These are phyloP conservation scores for Niebla homalea DNA, from an alignment of 495 filamentous ascomycete species.

Conservation along the genomic window DNA sequence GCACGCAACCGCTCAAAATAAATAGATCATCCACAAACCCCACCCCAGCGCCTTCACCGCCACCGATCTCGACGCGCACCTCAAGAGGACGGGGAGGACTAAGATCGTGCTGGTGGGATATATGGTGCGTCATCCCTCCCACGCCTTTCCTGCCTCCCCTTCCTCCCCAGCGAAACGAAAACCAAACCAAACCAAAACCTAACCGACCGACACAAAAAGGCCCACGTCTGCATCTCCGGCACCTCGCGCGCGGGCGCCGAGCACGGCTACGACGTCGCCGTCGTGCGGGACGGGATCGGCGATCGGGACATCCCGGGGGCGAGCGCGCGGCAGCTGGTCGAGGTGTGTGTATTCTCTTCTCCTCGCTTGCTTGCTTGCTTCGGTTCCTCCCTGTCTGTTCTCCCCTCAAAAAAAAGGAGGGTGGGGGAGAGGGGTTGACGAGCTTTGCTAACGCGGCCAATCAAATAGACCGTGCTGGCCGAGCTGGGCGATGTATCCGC, in stretches of 20 bases:
- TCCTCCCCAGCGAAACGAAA: neutral
- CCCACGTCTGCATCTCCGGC: constrained; percentile 49
- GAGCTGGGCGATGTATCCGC: constrained; percentile 37
- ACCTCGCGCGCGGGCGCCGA: constrained; percentile 42
- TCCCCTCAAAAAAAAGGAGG: neutral
- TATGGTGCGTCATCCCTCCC: constrained; percentile 9
- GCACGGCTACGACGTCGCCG: constrained; percentile 43
- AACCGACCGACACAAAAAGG: too few relatives aligned
- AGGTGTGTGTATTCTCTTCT: constrained; percentile 11
- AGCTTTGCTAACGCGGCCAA: neutral
- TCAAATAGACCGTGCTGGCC: constrained; percentile 18
- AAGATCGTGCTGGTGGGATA: constrained; percentile 34
- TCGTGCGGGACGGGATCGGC: constrained; percentile 43
- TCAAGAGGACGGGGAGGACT: constrained; percentile 22
- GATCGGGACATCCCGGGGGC: constrained; percentile 45
- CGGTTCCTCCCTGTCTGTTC: neutral
- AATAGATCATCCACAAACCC: constrained; percentile 34
- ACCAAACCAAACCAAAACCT: too few relatives aligned
- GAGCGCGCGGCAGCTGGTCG: constrained; percentile 25
- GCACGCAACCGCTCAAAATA: too few relatives aligned
- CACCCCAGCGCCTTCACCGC: constrained; percentile 34
- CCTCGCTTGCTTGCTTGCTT: neutral
- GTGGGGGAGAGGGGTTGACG: too few relatives aligned
- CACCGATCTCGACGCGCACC: constrained; percentile 31
- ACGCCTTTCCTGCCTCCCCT: neutral